These are phyloP conservation scores for Canavalia gladiata DNA, from an alignment of 306 rosid genomes.

Conservation along the genomic window DNA sequence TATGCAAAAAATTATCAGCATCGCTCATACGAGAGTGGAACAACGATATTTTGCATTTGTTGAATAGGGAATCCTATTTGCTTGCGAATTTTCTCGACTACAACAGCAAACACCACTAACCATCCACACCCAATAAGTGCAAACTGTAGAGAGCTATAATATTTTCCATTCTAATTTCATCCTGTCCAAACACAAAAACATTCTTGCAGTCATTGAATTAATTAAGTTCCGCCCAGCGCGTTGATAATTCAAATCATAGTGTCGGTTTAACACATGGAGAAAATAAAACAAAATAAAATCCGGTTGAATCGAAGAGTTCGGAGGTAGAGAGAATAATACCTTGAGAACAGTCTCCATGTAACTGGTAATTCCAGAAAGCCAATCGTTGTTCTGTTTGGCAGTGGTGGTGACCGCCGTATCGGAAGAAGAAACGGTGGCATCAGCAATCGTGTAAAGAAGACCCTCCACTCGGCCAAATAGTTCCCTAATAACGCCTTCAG, in stretches of 20 bases:
- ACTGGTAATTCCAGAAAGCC: conserved; percentile 90
- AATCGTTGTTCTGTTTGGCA: conserved; percentile 76
- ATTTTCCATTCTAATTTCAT: neutral
- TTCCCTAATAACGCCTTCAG: conserved; percentile 60
- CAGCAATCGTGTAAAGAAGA: conserved; percentile 84
- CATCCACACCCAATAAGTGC: neutral
- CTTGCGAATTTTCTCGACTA: neutral
- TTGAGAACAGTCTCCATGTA: conserved; percentile 85
- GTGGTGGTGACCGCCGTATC: conserved; percentile 58
- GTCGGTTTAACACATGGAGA: neutral
- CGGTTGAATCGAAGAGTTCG: conserved; percentile 13
- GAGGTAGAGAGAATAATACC: conserved; percentile 47
- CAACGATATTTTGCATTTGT: conserved; percentile 12
- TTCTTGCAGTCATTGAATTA: neutral
- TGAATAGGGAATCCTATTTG: neutral
- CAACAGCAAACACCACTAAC: conserved; percentile 18
- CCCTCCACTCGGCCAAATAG: conserved; percentile 77
- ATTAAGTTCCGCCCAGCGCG: neutral
- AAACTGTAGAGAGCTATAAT: conserved; percentile 23
- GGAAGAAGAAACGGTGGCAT: conserved; percentile 78
- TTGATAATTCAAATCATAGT: conserved; percentile 27
- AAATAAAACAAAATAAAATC: neutral
- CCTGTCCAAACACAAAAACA: neutral
- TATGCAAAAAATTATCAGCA: neutral
- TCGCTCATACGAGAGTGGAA: neutral